Evolutionary conservation across 1,284 basidiomycete genomes (phyloP).

Genomic region (Cutaneotrichosporon cutaneum): DNA sequence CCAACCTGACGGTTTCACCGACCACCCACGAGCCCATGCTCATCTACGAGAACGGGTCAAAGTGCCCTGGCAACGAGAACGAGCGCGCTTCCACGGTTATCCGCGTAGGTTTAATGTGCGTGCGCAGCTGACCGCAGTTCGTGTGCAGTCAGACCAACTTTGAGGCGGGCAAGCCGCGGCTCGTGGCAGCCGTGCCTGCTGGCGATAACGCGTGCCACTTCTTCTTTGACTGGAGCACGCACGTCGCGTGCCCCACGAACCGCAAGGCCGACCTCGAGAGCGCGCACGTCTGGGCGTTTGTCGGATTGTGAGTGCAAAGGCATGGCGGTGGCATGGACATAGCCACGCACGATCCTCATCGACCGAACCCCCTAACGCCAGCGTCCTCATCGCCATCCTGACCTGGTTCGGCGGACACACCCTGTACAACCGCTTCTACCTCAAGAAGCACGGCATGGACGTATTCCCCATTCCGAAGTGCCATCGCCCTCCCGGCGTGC

Average conservation of each 20-base stretch:
- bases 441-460: constrained; percentile 43
- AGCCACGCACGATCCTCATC: neutral
- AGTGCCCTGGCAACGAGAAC: constrained; percentile 39
- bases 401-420: constrained; percentile 50
- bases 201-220: constrained; percentile 47
- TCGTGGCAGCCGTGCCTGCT: constrained; percentile 47
- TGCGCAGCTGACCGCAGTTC: constrained; percentile 34
- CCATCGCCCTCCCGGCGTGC: constrained; percentile 11
- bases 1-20: constrained; percentile 39
- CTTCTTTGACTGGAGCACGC: constrained; percentile 53
- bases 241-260: constrained; percentile 50
- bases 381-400: constrained; percentile 44
- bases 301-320: constrained; percentile 40
- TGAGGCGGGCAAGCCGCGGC: constrained; percentile 40
- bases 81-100: constrained; percentile 43
- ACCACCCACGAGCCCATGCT: constrained; percentile 44
- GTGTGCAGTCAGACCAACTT: constrained; percentile 47
- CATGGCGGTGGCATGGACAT: no score
- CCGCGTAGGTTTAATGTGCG: constrained; percentile 29
- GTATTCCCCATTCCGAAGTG: constrained; percentile 42
- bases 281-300: constrained; percentile 35
- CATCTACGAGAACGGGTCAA: constrained; percentile 39
- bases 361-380: constrained; percentile 18
- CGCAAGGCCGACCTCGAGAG: constrained; percentile 31
- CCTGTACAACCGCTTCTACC: constrained; percentile 50